Evolutionary conservation across 441 rosid species (phyloP), one percentile per base, ranked within the genome.

Genomic region (Erodium moschatum): DNA sequence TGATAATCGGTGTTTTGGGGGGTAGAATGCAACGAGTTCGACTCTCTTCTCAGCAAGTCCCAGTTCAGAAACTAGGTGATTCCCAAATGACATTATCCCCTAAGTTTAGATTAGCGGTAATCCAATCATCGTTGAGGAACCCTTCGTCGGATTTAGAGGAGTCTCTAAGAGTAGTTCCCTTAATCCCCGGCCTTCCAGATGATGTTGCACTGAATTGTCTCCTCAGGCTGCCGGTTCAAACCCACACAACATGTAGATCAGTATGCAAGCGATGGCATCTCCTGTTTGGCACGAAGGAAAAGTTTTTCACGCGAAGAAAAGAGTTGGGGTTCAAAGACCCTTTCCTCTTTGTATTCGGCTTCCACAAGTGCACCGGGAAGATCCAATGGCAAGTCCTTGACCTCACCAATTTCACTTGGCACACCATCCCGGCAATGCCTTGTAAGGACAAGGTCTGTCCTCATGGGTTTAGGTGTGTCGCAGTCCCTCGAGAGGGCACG

Each of bases 121-220:
- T 74, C 50, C 87, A 80, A 46, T 81, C 96, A 12, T 78, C 91
- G 7, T 73, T 86, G 70, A 75, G 84, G n/a, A 80, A 76, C 68
- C 75, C 82, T 64, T 76, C 92, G 5, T 73, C 77, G 0, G 89
- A 88, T 50, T 52, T 77, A 50, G 96, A 89, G 67, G 48, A 68
- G 58, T 84, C 86, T 50, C 82, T 86, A n/a, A 76, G 64, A 56
- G 75, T 78, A 5, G 91, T 88, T 44, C 88, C 91, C 15, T 70
- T 89, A 8, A 81, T 92, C 64, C 96, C 96, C 0, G 95, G 96
- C 54, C 92, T 92, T 73, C 97, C 96, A 0, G 97, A 89, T 75
- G 97, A 92, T 77, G 80, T 89, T 60, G 88, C 98, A 1, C 82
- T 86, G 16, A 84, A 86, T 69, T 89, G 96, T 64, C 92, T 89